phyloP scores from a whole-genome alignment of 768 basidiomycete species.

The Dentipellis fragilis region DNA sequence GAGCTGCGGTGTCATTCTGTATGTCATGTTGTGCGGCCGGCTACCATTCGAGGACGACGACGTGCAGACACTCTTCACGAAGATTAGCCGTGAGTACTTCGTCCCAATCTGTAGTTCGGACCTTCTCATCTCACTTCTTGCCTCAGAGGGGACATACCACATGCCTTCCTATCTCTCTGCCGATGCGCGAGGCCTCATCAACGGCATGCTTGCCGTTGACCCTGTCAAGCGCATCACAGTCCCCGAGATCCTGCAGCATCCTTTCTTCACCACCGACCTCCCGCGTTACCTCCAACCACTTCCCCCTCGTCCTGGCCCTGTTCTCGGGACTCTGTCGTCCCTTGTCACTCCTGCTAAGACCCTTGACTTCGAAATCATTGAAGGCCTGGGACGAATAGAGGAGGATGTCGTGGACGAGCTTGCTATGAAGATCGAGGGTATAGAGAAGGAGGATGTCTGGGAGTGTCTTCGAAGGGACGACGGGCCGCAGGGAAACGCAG shows the following conservation, averaged over 20 bases:
- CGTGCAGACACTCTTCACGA: conserved; percentile 84
- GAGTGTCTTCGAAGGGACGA: conserved; percentile 75
- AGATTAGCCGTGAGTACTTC: conserved; percentile 69
- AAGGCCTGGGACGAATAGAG: conserved; percentile 86
- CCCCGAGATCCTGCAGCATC: conserved; percentile 81
- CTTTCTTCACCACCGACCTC: conserved; percentile 83
- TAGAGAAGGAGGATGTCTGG: conserved; percentile 82
- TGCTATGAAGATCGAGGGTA: conserved; percentile 56
- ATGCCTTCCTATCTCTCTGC: conserved; percentile 72
- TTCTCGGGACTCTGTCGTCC: conserved; percentile 63
- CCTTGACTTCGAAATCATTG: conserved; percentile 78
- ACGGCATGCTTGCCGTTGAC: conserved; percentile 87
- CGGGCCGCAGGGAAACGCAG: conserved; percentile 79
- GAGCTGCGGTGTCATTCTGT: conserved; percentile 98
- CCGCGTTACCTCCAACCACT: conserved; percentile 80
- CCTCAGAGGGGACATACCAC: conserved; percentile 74
- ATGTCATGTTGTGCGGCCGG: conserved; percentile 92
- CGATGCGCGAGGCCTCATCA: conserved; percentile 73
- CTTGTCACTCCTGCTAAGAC: conserved; percentile 58
- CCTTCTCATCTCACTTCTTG: not conserved
- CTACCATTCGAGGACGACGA: conserved; percentile 98
- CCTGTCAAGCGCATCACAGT: conserved; percentile 93
- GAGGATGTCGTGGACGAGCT: conserved; percentile 86
- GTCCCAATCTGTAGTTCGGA: conserved; percentile 1
- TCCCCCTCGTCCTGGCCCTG: conserved; percentile 67